These are phyloP conservation scores for Metschnikowia peoriensis DNA, from an alignment of 805 yeast genomes.

Conservation along the genomic window DNA sequence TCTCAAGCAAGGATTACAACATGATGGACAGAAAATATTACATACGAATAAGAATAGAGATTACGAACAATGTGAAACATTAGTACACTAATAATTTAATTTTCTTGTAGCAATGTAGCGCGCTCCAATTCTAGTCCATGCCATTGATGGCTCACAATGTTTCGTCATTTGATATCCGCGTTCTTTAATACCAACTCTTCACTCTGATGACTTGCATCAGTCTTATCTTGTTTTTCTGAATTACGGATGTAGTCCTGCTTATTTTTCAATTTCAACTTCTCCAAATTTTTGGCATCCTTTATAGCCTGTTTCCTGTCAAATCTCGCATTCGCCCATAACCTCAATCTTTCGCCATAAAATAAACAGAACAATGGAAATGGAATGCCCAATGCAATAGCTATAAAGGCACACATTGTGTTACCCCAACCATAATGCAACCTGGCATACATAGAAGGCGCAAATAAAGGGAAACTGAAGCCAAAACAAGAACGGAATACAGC, in stretches of 20 bases:
- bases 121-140: too few species aligned
- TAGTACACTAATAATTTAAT: too few species aligned
- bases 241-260: conserved; percentile 9
- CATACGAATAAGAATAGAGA: too few species aligned
- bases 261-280: conserved; percentile 25
- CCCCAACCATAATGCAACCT: conserved; percentile 70
- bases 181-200: background rate
- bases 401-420: conserved; percentile 57
- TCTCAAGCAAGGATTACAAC: too few species aligned
- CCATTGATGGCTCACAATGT: too few species aligned
- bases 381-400: conserved; percentile 57
- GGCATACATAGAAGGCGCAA: conserved; percentile 57
- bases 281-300: conserved; percentile 43
- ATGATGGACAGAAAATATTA: too few species aligned
- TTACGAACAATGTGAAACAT: too few species aligned
- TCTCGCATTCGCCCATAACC: conserved; percentile 56
- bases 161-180: too few species aligned
- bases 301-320: conserved; percentile 47
- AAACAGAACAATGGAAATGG: conserved; percentile 64
- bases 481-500: conserved; percentile 64
- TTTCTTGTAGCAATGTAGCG: too few species aligned
- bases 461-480: conserved; percentile 70
- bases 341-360: conserved; percentile 53
- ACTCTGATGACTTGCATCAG: background rate
- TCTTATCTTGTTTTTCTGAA: background rate